A percentile compares a stretch with the other conserved stretches of the same genome.
Conservation (phyloP, 2,329 filamentous ascomycete genomes). For the Cercospora zeina region DNA sequence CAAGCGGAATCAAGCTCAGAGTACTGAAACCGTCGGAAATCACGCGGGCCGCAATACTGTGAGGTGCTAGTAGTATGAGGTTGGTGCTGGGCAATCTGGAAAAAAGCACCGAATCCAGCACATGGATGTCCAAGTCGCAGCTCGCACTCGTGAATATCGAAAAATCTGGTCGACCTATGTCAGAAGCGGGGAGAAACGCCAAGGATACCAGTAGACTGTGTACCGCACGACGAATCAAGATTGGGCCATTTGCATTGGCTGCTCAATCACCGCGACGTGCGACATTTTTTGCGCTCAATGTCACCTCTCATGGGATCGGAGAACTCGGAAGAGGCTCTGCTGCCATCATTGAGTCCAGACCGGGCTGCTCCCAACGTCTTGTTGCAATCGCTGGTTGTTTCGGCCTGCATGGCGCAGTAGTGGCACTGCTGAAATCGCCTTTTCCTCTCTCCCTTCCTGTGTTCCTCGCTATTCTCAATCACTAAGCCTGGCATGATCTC, state of each 20-base stretch:
- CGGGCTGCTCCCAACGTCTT: not conserved
- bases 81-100: not conserved
- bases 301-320: not conserved
- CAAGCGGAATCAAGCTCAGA: not conserved
- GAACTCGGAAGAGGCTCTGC: not conserved
- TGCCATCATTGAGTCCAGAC: constrained; percentile 3
- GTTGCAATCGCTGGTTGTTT: not conserved
- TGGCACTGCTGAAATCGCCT: not conserved
- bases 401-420: not conserved
- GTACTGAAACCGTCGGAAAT: not conserved
- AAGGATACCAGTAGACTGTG: constrained; percentile 3
- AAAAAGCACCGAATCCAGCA: not conserved
- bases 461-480: not conserved
- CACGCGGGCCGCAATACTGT: not conserved
- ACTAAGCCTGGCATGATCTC: constrained; percentile 8
- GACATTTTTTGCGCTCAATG: not conserved
- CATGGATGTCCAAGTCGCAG: not conserved
- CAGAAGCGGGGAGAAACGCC: not conserved
- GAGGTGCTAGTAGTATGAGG: not conserved
- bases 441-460: not conserved
- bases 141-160: not conserved
- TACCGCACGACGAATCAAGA: not conserved
- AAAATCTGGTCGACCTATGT: not conserved
- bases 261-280: not conserved
- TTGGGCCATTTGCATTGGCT: not conserved